Evolutionary conservation across 805 yeast genomes (phyloP).

Genomic region (Barnettozyma californica): DNA sequence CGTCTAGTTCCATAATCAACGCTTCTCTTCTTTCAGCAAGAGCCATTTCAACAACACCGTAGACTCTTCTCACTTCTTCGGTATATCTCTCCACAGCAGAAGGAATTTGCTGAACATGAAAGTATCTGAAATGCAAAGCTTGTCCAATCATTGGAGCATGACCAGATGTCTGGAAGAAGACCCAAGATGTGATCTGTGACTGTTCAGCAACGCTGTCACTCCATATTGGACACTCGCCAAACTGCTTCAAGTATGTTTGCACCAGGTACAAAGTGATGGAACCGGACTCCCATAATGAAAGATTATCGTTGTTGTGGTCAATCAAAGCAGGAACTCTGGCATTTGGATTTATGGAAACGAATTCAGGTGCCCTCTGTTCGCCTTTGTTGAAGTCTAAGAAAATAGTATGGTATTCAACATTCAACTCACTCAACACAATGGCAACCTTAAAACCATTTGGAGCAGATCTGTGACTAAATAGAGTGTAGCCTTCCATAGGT

Average conservation of each 20-base stretch:
- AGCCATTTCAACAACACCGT: conserved; percentile 93
- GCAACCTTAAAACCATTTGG: conserved; percentile 97
- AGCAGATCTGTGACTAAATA: conserved; percentile 81
- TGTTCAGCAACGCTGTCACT: conserved; percentile 74
- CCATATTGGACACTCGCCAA: conserved; percentile 74
- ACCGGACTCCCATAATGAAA: conserved; percentile 92
- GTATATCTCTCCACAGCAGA: conserved; percentile 87
- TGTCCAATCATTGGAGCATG: conserved; percentile 99
- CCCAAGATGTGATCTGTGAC: conserved; percentile 81
- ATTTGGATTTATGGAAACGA: conserved; percentile 90
- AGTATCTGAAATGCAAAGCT: conserved; percentile 88
- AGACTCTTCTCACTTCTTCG: conserved; percentile 88
- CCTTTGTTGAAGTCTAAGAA: conserved; percentile 82
- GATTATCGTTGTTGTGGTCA: conserved; percentile 77
- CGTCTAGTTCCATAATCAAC: conserved; percentile 80
- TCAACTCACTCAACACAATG: conserved; percentile 78
- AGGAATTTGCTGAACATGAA: conserved; percentile 80
- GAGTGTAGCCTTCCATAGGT: conserved; percentile 77
- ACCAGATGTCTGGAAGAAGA: conserved; percentile 92
- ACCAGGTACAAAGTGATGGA: conserved; percentile 83
- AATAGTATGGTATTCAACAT: conserved; percentile 71
- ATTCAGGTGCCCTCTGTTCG: conserved; percentile 91
- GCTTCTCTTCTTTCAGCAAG: conserved; percentile 90
- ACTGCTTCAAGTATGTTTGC: conserved; percentile 56
- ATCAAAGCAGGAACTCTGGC: conserved; percentile 93